Evolutionary conservation across 1,139 yeast species (phyloP).

Genomic region (Scheffersomyces parashehatae): DNA sequence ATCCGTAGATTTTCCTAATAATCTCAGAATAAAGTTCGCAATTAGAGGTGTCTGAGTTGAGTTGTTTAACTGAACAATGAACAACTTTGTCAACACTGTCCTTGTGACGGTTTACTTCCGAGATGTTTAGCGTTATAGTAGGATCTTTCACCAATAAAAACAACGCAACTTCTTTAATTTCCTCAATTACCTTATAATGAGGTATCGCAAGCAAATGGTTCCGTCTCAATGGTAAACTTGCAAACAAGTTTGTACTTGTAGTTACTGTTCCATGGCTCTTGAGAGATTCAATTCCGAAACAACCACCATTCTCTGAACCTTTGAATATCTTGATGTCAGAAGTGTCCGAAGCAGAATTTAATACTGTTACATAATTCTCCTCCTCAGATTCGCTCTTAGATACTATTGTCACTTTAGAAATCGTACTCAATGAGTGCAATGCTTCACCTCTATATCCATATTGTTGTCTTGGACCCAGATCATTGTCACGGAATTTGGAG

Average conservation of each 20-base stretch:
- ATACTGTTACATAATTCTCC: background rate
- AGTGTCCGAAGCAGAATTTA: too few relatives aligned
- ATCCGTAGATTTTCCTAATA: conserved; percentile 17
- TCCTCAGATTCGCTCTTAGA: conserved; percentile 25
- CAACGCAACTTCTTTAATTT: too few relatives aligned
- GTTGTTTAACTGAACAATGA: too few relatives aligned
- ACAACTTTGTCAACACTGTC: too few relatives aligned
- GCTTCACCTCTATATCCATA: conserved; percentile 85
- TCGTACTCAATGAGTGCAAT: conserved; percentile 53
- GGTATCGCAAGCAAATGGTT: too few relatives aligned
- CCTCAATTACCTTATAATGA: too few relatives aligned
- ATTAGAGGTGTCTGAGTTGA: too few relatives aligned
- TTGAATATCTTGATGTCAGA: too few relatives aligned
- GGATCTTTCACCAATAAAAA: too few relatives aligned
- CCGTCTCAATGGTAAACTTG: conserved; percentile 39
- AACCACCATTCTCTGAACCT: background rate
- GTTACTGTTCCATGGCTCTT: conserved; percentile 52
- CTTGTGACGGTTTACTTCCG: too few relatives aligned
- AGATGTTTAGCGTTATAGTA: too few relatives aligned
- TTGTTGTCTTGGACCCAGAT: conserved; percentile 40
- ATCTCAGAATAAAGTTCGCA: too few relatives aligned
- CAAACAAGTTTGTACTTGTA: conserved; percentile 48
- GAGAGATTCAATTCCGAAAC: background rate
- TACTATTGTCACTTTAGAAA: conserved; percentile 34
- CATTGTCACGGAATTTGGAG: conserved; percentile 57